These are phyloP conservation scores for Fusarium circinatum DNA, from an alignment of 2,329 filamentous ascomycete genomes.

Conservation along the genomic window DNA sequence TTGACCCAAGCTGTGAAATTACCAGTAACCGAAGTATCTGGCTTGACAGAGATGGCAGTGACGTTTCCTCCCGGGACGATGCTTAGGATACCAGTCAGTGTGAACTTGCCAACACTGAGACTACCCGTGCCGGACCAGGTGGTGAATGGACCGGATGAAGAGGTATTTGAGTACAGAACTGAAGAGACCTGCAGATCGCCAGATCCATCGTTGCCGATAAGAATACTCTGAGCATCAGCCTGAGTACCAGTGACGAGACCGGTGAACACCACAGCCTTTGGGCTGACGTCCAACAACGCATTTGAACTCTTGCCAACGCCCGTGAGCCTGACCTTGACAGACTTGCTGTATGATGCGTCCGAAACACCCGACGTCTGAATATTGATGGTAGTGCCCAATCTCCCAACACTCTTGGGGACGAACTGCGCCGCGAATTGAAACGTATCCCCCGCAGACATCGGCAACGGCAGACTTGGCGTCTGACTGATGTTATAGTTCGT, in stretches of 20 bases:
- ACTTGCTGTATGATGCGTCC: conserved; percentile 56
- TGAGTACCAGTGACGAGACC: conserved; percentile 58
- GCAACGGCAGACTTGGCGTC: conserved; percentile 46
- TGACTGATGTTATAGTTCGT: conserved; percentile 52
- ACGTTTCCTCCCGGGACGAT: conserved; percentile 54
- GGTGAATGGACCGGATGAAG: conserved; percentile 58
- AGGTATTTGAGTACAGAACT: conserved; percentile 56
- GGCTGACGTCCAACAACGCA: conserved; percentile 59
- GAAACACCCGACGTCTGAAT: conserved; percentile 59
- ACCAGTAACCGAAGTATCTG: conserved; percentile 57
- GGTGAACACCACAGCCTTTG: conserved; percentile 60
- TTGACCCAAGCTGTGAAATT: conserved; percentile 61
- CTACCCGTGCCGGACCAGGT: conserved; percentile 50
- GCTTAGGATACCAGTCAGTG: conserved; percentile 57
- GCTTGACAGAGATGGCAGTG: conserved; percentile 56
- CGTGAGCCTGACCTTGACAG: conserved; percentile 57
- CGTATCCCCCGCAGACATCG: conserved; percentile 48
- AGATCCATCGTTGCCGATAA: conserved; percentile 63
- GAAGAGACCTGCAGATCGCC: conserved; percentile 54
- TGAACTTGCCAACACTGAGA: conserved; percentile 59
- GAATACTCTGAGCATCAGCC: conserved; percentile 54
- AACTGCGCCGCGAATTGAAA: conserved; percentile 60
- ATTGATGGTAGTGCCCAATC: conserved; percentile 58
- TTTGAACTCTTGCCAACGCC: conserved; percentile 60
- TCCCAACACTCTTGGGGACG: conserved; percentile 53